Evolutionary conservation across 257 asterid species (phyloP), one percentile per base, ranked within the genome.

Genomic region (Fraxinus excelsior): DNA sequence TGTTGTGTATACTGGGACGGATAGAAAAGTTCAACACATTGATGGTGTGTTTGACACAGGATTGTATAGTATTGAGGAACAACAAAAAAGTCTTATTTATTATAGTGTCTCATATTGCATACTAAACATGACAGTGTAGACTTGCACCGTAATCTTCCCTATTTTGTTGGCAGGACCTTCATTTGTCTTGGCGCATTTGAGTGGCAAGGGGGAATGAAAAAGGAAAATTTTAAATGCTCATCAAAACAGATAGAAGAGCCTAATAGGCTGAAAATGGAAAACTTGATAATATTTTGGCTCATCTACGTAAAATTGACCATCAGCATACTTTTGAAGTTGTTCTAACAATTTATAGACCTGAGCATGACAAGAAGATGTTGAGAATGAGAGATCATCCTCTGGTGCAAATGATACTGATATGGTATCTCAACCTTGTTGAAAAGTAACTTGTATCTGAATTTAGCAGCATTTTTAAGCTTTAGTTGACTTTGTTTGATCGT

Each of bases 331-430:
- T 28, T 34, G 10, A 18, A 10, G 7, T 10, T 19, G 5, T 21
- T 74, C 18, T 19, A 28, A n/a, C 13, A 16, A 12, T 19, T 53
- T 56, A 18, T 21, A n/a, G 67, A 21, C 29, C 73, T 46, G 25
- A 62, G 23, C 28, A 42, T 42, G 62, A 71, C 40, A 9, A 29
- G 32, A 29, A 29, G 32, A 29, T 29, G 28, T 26, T n/a, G 69
- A 35, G 37, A 35, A 32, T 46, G 37, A 71, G 49, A 78, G 18
- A 32, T 42, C 34, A 72, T 65, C 66, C 42, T 40, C 13, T 72
- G 67, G 77, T 32, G 70, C 74, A 49, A 73, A 65, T 13, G 12
- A 0, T 78, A 23, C 28, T 74, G 69, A 7, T 14, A 12, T 78
- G 53, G 14, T 60, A n/a, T 60, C 67, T 60, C 16, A 7, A 18